Evolutionary conservation across 2,329 filamentous ascomycete species (phyloP), one percentile per base, ranked within the genome.

Genomic region (Colletotrichum graminicola): DNA sequence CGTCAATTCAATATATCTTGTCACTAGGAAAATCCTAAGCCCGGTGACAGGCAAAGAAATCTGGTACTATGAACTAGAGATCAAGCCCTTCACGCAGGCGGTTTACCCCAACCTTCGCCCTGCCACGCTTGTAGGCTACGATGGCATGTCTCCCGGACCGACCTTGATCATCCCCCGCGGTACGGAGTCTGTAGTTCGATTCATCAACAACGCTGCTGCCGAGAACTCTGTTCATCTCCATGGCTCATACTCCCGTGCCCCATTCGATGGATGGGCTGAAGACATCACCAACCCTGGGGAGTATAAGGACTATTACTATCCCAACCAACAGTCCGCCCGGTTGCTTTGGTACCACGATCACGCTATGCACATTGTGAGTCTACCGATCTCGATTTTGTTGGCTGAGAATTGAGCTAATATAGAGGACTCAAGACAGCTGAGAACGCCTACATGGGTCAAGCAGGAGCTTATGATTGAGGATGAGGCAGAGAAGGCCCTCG

Each of bases 301-400:
- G 75, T 89, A 85, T 78, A 90, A 90, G 76, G 88, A 90, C 71
- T 90, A 90, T 77, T 90, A 90, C 76, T 90, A 89, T 74, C 87
- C 88, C 10, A 90, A 90, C 75, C 79, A 77, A 11, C 85, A 89
- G 75, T 81, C 81, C 43, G 86, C 84, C 3, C 82, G 88, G 47
- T 82, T 86, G 0, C 81, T 89, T 36, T 90, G 88, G 88, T 90
- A 90, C 74, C 87, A 90, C 74, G 85, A 85, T 70, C 80, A 82
- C 64, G 80, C 81, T 14, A 77, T 83, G 64, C 76, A 78, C 51
- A 76, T 78, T 41, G 79, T 79, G 52, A 75, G 78, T 67, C 10
- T 11, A 5, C 7, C 39, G 29, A 39, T 1, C 43, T 26, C 21
- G 0, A 6, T 10, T 21, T 3, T 1, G 41, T 16, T 5, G 3